phyloP scores from a whole-genome alignment of 306 rosid genomes.

The Prunus armeniaca region DNA sequence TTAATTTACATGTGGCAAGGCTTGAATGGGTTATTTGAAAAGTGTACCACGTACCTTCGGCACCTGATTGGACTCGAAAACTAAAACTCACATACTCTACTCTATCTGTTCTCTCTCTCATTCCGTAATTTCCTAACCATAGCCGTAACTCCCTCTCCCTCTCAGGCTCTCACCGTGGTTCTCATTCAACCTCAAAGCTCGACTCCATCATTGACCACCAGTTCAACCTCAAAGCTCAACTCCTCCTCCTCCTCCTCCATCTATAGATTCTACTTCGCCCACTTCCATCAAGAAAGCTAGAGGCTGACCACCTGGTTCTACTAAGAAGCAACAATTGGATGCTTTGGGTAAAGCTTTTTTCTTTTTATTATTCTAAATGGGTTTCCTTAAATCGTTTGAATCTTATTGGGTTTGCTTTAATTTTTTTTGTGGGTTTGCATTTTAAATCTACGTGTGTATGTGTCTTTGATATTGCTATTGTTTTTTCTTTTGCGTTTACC shows the following conservation, averaged over 20 bases:
- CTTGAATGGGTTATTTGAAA: too few relatives aligned
- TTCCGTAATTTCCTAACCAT: too few relatives aligned
- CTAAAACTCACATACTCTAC: too few relatives aligned
- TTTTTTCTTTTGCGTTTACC: background rate
- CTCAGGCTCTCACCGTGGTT: too few relatives aligned
- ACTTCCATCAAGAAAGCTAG: conserved; percentile 41
- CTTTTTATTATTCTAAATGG: too few relatives aligned
- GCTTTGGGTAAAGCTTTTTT: conserved; percentile 36
- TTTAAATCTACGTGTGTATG: background rate
- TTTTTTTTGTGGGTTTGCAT: background rate
- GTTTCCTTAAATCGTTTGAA: background rate
- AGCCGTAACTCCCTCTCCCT: too few relatives aligned
- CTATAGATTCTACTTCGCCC: conserved; percentile 36
- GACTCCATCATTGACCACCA: too few relatives aligned
- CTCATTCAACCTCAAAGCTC: too few relatives aligned
- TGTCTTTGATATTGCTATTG: background rate
- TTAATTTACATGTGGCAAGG: too few relatives aligned
- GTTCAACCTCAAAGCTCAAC: background rate
- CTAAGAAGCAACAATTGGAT: conserved; percentile 44
- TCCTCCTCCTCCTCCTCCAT: background rate
- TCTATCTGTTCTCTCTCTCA: too few relatives aligned
- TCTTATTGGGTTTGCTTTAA: background rate
- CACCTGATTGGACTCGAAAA: too few relatives aligned
- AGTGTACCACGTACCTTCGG: too few relatives aligned
- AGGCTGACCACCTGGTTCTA: conserved; percentile 75